Conservation (phyloP, 768 basidiomycete species). For the Boletus coccyginus region DNA sequence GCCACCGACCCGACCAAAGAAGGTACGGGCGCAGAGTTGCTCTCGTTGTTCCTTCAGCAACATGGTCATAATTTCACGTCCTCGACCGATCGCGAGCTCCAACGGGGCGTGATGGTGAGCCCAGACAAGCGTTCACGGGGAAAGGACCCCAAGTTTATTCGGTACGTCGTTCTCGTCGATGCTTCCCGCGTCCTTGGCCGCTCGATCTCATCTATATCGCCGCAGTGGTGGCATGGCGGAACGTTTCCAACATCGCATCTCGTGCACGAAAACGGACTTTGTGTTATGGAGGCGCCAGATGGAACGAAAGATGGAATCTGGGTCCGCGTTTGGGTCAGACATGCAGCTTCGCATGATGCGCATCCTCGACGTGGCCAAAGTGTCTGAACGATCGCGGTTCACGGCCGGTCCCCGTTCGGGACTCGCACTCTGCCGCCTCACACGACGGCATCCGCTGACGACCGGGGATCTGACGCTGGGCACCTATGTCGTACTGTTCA, state of each 20-base stretch:
- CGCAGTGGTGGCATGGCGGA: slow-evolving; percentile 59
- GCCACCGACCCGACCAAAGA: slow-evolving; percentile 54
- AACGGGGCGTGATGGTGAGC: slow-evolving; percentile 55
- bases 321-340: slow-evolving; percentile 34
- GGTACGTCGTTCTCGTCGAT: slow-evolving; percentile 35
- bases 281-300: slow-evolving; percentile 53
- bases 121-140: slow-evolving; percentile 51
- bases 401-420: slow-evolving; percentile 31
- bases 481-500: slow-evolving; percentile 37
- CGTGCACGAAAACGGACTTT: slow-evolving; percentile 44
- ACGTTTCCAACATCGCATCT: slow-evolving; percentile 42
- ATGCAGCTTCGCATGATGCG: slow-evolving; percentile 44
- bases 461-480: slow-evolving; percentile 19
- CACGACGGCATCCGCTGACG: slow-evolving; percentile 15
- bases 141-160: slow-evolving; percentile 43
- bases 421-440: slow-evolving; percentile 43
- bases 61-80: slow-evolving; percentile 38
- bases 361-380: slow-evolving; percentile 37
- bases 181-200: too few species aligned
- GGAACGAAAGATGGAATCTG: slow-evolving; percentile 34
- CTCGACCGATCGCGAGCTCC: slow-evolving; percentile 35
- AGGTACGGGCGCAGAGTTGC: slow-evolving; percentile 46
- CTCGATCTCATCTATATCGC: background rate
- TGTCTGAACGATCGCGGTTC: slow-evolving; percentile 28
- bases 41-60: slow-evolving; percentile 53